phyloP scores from a whole-genome alignment of 192 early-diverging fungal species.

The Lobosporangium transversale region DNA sequence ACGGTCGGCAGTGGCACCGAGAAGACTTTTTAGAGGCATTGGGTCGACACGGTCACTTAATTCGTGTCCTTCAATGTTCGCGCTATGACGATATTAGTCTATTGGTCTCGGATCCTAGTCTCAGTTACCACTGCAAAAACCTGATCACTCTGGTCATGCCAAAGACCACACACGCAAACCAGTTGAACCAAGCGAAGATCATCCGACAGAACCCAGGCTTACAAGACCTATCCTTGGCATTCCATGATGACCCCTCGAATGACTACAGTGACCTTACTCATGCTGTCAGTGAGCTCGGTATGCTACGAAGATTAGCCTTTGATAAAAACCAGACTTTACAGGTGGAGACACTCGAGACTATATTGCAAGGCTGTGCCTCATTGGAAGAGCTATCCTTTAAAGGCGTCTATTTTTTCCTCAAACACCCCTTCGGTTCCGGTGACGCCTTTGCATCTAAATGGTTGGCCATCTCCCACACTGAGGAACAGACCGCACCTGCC shows the following conservation, averaged over 20 bases:
- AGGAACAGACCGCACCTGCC: neutral
- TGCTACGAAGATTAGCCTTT: slow-evolving; percentile 3
- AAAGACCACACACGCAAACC: slow-evolving; percentile 13
- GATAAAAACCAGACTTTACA: slow-evolving; percentile 11
- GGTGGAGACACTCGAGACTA: slow-evolving; percentile 3
- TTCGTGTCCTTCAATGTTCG: slow-evolving; percentile 13
- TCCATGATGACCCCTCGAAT: slow-evolving; percentile 11
- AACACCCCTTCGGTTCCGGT: slow-evolving; percentile 21
- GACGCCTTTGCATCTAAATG: slow-evolving; percentile 15
- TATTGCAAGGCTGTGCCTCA: slow-evolving; percentile 2
- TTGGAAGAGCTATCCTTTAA: slow-evolving; percentile 23
- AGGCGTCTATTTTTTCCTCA: slow-evolving; percentile 13
- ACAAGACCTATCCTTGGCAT: slow-evolving; percentile 4
- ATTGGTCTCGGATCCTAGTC: neutral
- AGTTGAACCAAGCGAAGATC: slow-evolving; percentile 12
- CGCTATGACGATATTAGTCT: slow-evolving; percentile 24
- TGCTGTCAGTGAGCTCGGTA: slow-evolving; percentile 1
- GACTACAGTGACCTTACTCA: slow-evolving; percentile 10
- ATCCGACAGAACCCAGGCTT: slow-evolving; percentile 17
- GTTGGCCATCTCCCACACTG: neutral
- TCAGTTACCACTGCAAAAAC: neutral
- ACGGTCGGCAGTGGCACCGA: slow-evolving; percentile 11
- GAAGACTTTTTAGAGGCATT: slow-evolving; percentile 2
- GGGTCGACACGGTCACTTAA: slow-evolving; percentile 9
- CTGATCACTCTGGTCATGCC: slow-evolving; percentile 14